Evolutionary conservation across 176 grass and related monocot species (phyloP).

Genomic region (Carex scoparia): DNA sequence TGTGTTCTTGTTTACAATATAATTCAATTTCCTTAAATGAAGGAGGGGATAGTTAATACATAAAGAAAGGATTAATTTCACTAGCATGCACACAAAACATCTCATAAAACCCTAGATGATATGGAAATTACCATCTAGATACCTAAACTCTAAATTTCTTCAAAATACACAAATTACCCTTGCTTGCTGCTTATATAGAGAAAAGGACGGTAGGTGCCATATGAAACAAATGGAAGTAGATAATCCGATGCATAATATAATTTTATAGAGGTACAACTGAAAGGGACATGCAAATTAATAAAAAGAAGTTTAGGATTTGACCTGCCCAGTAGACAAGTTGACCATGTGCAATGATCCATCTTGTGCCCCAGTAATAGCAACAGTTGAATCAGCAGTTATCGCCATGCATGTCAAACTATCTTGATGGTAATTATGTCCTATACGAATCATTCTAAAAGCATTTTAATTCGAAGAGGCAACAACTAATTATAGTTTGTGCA

Average conservation of each 20-base stretch:
- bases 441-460: neutral
- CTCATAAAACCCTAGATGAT: neutral
- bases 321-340: constrained; percentile 66
- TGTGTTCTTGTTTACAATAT: neutral
- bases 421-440: constrained; percentile 77
- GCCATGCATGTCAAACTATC: constrained; percentile 88
- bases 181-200: neutral
- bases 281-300: constrained; percentile 15
- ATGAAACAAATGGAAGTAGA: neutral
- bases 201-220: constrained; percentile 1
- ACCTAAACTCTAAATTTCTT: neutral
- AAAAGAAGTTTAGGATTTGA: constrained; percentile 10
- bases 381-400: constrained; percentile 59
- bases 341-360: constrained; percentile 79
- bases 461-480: neutral
- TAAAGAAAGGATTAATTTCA: neutral
- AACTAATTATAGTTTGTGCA: neutral
- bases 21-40: neutral
- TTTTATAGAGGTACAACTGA: neutral
- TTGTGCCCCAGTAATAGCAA: constrained; percentile 63
- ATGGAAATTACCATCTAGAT: neutral
- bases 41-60: neutral
- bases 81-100: neutral
- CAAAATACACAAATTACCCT: neutral
- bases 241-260: neutral